Conservation (phyloP, 148 eudicot genomes). For the Gaultheria prostrata region DNA sequence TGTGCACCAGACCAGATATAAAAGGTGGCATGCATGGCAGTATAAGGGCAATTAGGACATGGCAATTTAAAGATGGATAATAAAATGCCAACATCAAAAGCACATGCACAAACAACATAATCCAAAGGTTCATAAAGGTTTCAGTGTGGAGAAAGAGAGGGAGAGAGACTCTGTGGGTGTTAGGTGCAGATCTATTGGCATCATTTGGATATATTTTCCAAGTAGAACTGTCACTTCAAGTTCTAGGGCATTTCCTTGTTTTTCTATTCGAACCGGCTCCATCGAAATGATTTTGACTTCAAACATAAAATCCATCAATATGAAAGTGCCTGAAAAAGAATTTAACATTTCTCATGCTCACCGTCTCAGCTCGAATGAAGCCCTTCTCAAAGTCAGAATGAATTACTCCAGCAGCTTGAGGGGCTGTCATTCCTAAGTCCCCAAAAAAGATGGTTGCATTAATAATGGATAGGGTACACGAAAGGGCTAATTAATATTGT, state of each 20-base stretch:
- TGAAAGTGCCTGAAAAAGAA: not conserved
- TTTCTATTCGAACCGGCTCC: not conserved
- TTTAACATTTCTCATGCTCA: constrained; percentile 32
- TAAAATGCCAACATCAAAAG: not conserved
- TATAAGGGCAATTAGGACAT: not conserved
- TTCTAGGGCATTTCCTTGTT: constrained; percentile 2
- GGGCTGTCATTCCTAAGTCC: constrained; percentile 90
- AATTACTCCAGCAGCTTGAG: constrained; percentile 99
- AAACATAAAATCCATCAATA: not conserved
- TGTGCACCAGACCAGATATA: not conserved
- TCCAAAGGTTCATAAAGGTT: not conserved
- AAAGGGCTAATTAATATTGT: not conserved
- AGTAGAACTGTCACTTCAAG: not conserved
- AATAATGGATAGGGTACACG: constrained; percentile 4
- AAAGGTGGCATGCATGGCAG: not conserved
- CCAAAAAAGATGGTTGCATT: constrained; percentile 6
- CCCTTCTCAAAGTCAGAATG: constrained; percentile 99
- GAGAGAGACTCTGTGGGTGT: not conserved
- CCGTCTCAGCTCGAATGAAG: constrained; percentile 98
- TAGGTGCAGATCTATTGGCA: not conserved
- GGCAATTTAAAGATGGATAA: not conserved
- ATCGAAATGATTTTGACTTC: not conserved
- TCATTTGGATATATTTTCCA: not conserved
- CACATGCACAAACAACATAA: not conserved
- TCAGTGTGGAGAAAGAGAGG: not conserved